Conservation (phyloP, 2,329 filamentous ascomycete genomes). For the Metarhizium humberi region DNA sequence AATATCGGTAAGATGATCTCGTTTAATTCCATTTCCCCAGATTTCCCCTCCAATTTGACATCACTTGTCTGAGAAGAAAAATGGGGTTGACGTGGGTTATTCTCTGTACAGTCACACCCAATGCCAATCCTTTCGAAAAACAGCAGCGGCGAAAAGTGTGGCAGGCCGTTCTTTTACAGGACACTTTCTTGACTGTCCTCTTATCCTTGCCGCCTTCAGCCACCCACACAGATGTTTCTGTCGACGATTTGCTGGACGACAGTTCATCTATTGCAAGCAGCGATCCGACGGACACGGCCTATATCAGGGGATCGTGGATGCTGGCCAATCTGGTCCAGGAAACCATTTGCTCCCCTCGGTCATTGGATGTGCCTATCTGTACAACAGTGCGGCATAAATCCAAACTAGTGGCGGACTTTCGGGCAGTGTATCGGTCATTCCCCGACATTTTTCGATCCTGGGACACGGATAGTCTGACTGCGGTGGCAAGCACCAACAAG, state of each 20-base stretch:
- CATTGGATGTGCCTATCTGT: conserved; percentile 63
- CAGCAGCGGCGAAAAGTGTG: conserved; percentile 71
- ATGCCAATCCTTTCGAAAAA: conserved; percentile 61
- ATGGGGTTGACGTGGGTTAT: neutral
- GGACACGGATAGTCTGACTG: conserved; percentile 49
- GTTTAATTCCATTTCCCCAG: neutral
- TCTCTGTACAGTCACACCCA: conserved; percentile 43
- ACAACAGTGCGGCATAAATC: conserved; percentile 59
- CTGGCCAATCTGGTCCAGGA: conserved; percentile 71
- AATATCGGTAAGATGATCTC: conserved; percentile 46
- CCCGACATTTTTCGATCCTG: conserved; percentile 62
- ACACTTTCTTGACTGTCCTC: conserved; percentile 72
- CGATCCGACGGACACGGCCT: conserved; percentile 57
- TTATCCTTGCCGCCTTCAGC: conserved; percentile 69
- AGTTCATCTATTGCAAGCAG: conserved; percentile 45
- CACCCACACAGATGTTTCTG: conserved; percentile 69
- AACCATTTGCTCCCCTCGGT: conserved; percentile 65
- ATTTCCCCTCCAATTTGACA: neutral
- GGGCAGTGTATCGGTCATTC: conserved; percentile 62
- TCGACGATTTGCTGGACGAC: conserved; percentile 64
- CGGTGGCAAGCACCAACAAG: conserved; percentile 49
- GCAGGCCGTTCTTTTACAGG: conserved; percentile 73
- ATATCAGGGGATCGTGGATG: conserved; percentile 70
- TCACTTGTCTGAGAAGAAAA: neutral
- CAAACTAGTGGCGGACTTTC: conserved; percentile 60